Evolutionary conservation across 2,329 filamentous ascomycete species (phyloP), one percentile per base, ranked within the genome.

Genomic region (Monascus ruber): DNA sequence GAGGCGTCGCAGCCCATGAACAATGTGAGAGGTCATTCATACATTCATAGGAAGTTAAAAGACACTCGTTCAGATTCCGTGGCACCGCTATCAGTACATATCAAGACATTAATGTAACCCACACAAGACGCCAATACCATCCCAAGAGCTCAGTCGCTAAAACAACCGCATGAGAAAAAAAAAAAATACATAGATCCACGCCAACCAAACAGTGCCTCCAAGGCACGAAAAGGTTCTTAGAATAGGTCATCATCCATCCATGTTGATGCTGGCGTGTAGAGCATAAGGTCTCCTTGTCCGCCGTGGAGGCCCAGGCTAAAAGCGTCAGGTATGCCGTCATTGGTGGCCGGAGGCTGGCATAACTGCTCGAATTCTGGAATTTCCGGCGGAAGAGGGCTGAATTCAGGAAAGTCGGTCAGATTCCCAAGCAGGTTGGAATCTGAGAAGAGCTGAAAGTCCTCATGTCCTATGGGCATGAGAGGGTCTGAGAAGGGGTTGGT

Each of bases 221-320:
- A 45, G 44, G 5, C 37, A 36, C 1, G n/a, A 40, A 44, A 37
- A 52, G 51, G 4, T 38, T 41, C 25, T 47, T 42, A 27, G 33
- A 34, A 10, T 25, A 52, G 45, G 7, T 47, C 48, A 17, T 54
- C 53, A 10, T 54, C 54, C 2, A 48, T 39, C 5, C 47, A 37
- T 29, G 42, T 47, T 1, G 48, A 51, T 17, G 46, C 40, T 2
- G 55, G 54, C 2, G 55, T 53, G 36, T 53, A 59, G 8, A 59
- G 45, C 52, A 55, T 56, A 6, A 53, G 29, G 26, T 54, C 52
- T 6, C 48, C 52, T 39, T 56, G 54, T 1, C 48, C 53, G 6
- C 43, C 42, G 4, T 53, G 50, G 4, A 55, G 54, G 7, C 17
- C 17, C 17, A 58, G 43, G 28, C 46, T 51, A 5, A 47, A 33